These are phyloP conservation scores for Penicillium freii DNA, from an alignment of 2,329 filamentous ascomycete genomes.

Conservation along the genomic window DNA sequence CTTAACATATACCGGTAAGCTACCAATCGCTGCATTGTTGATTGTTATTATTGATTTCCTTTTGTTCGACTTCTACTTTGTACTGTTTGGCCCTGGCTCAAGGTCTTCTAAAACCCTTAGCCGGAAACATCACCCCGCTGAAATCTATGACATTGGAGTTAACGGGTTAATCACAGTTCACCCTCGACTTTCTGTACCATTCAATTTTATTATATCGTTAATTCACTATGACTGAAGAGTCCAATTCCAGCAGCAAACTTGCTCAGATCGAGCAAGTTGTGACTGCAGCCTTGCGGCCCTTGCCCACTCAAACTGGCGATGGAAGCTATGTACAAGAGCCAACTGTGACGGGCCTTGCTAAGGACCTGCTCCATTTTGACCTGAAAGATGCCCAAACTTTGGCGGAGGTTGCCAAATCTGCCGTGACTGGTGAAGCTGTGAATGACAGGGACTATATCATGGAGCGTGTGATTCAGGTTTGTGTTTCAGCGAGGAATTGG, in stretches of 20 bases:
- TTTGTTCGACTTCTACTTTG: neutral
- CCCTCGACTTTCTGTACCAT: neutral
- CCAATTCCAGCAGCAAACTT: constrained; percentile 34
- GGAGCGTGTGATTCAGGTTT: constrained; percentile 55
- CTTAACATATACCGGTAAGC: neutral
- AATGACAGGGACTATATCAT: constrained; percentile 64
- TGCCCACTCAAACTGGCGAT: constrained; percentile 44
- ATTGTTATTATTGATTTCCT: neutral
- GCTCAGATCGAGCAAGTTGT: constrained; percentile 41
- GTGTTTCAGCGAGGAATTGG: neutral
- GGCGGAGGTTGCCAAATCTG: constrained; percentile 41
- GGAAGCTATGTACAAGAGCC: constrained; percentile 40
- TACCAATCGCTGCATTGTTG: too few relatives aligned
- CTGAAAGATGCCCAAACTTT: constrained; percentile 46
- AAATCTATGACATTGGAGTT: neutral
- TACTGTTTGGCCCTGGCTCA: neutral
- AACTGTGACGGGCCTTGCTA: constrained; percentile 36
- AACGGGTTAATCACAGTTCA: neutral
- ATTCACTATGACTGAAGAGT: constrained; percentile 23
- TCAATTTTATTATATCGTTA: neutral
- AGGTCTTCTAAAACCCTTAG: neutral
- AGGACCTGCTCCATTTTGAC: constrained; percentile 50
- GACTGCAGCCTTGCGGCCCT: constrained; percentile 42
- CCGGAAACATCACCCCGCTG: neutral
- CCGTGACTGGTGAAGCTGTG: constrained; percentile 51